A percentile compares a stretch with the other conserved stretches of the same genome.
Conservation (phyloP, 805 yeast genomes). For the Metschnikowia vanudenii region DNA sequence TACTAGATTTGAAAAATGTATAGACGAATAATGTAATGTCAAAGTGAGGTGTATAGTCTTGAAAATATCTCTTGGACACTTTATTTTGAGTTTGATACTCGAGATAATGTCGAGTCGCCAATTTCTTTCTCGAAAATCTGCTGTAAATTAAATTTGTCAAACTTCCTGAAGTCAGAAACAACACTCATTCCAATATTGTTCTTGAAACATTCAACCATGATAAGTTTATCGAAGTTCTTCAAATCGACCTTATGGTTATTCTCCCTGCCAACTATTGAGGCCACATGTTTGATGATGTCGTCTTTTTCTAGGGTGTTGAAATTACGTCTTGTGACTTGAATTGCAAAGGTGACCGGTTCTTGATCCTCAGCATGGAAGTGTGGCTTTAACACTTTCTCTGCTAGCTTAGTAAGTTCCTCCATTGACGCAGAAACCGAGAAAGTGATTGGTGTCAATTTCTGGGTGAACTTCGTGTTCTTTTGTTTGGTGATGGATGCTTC, state of each 20-base stretch:
- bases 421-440: constrained; percentile 68
- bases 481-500: constrained; percentile 50
- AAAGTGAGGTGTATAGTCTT: no score
- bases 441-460: constrained; percentile 78
- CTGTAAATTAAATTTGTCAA: constrained; percentile 74
- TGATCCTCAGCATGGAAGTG: constrained; percentile 57
- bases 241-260: constrained; percentile 77
- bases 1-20: neutral
- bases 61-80: neutral
- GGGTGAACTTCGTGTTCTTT: constrained; percentile 71
- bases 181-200: constrained; percentile 86
- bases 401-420: constrained; percentile 63
- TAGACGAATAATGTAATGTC: no score
- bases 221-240: constrained; percentile 71
- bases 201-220: constrained; percentile 86
- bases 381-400: constrained; percentile 58
- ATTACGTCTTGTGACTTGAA: constrained; percentile 75
- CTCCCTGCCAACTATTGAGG: constrained; percentile 66
- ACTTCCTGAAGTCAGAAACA: constrained; percentile 59
- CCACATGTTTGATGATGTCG: constrained; percentile 71
- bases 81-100: constrained; percentile 11
- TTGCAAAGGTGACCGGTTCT: constrained; percentile 61
- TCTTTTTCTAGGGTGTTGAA: constrained; percentile 70
- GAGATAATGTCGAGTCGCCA: constrained; percentile 21
- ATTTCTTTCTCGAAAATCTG: constrained; percentile 61